phyloP scores from a whole-genome alignment of 495 filamentous ascomycete species.

The Daldinia caldariorum region DNA sequence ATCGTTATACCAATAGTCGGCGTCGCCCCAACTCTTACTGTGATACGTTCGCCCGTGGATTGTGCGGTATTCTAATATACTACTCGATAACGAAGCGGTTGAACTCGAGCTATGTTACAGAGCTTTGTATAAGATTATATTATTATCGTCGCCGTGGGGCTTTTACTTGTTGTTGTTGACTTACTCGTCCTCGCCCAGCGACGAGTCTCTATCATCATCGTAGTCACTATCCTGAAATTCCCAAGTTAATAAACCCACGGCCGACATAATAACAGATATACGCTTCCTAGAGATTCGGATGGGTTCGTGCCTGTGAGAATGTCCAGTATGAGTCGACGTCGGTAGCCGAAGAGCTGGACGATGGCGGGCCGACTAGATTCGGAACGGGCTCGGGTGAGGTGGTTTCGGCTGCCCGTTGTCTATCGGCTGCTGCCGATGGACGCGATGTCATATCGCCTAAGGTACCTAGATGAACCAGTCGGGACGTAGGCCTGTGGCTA shows the following conservation, averaged over 20 bases:
- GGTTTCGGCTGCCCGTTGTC: neutral
- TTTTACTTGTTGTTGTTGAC: neutral
- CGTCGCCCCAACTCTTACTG: slow-evolving; percentile 40
- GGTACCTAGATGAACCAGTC: neutral
- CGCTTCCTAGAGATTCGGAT: neutral
- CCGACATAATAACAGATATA: neutral
- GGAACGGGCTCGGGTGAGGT: neutral
- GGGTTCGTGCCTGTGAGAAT: slow-evolving; percentile 19
- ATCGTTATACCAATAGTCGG: slow-evolving; percentile 47
- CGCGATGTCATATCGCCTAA: neutral
- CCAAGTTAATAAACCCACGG: neutral
- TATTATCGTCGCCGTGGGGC: neutral
- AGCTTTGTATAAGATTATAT: neutral
- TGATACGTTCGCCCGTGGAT: slow-evolving; percentile 55
- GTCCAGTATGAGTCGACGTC: slow-evolving; percentile 45
- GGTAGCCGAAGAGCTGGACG: slow-evolving; percentile 26
- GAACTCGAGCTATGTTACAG: slow-evolving; percentile 38
- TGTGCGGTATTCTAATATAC: slow-evolving; percentile 55
- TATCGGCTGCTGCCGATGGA: neutral
- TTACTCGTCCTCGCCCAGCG: slow-evolving; percentile 4
- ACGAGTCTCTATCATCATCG: neutral
- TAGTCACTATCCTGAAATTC: neutral
- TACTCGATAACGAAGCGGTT: slow-evolving; percentile 57
- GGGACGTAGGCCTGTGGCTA: neutral
- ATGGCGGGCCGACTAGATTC: neutral